Evolutionary conservation across 2,329 filamentous ascomycete species (phyloP), one percentile per base, ranked within the genome.

Genomic region (Talaromyces sp.): DNA sequence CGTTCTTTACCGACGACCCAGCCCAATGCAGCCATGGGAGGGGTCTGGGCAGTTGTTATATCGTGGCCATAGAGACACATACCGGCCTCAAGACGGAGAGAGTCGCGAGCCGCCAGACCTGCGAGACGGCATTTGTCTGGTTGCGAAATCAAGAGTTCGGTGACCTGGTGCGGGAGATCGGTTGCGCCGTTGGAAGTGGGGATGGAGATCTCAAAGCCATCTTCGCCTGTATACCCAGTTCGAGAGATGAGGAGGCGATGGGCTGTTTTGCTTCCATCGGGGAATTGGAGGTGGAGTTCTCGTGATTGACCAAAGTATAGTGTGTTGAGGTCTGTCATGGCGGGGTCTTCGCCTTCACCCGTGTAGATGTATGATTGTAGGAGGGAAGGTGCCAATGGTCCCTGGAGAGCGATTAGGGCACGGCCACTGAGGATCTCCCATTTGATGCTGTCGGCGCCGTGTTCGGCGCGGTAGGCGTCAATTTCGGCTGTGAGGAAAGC

Each of bases 61-160:
- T 99, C 95, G 80, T 98, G 92, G n/a, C 95, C 95, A 80, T 99
- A 99, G n/a, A 99, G 85, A 79, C 95, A 99, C 94, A 99, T 96
- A 67, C 95, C 95, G 0, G 95, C 95, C 81, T 99, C 95, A 34
- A 99, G 88, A 56, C 95, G 89, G 67, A 99, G 87, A 68, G 91
- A 96, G 78, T 99, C 95, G 69, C 95, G 88, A 2, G 95, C 92
- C 10, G 93, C 95, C 0, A 99, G 86, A 2, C 95, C 95, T 1
- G 94, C 93, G 54, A 97, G 86, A 73, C 90, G 89, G 17, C 97
- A 82, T 11, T 88, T 86, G 29, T 89, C 89, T 0, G 83, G 82
- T 36, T 85, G 81, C 47, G 84, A 77, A 56, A 97, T 85, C 27
- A 97, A 84, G 27, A 87, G 82, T 76, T 93, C 84, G 5, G 91